These are phyloP conservation scores for Xylariaceae sp. DNA, from an alignment of 2,329 filamentous ascomycete genomes.

Conservation along the genomic window DNA sequence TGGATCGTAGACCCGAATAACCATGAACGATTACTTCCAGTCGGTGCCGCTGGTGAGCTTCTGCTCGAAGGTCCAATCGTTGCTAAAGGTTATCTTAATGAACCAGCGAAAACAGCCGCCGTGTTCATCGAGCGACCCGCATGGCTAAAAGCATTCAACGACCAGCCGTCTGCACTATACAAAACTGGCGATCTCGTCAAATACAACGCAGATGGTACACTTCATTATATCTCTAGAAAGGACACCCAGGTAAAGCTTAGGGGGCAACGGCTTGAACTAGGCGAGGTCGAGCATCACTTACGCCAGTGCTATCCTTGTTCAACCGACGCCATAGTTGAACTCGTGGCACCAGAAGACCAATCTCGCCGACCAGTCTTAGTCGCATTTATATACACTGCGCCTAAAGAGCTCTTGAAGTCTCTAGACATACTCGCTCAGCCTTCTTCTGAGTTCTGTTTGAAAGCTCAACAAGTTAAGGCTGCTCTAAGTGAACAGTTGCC, in stretches of 20 bases:
- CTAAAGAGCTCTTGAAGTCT: background rate
- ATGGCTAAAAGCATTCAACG: background rate
- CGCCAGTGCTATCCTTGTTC: background rate
- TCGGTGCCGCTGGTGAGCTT: conserved; percentile 17
- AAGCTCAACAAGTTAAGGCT: background rate
- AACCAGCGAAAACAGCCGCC: conserved; percentile 7
- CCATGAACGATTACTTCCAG: background rate
- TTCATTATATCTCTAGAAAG: background rate
- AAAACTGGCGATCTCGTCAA: conserved; percentile 15
- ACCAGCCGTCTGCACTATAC: background rate
- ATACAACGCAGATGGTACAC: conserved; percentile 3
- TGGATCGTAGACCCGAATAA: conserved; percentile 19
- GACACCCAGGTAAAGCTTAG: conserved; percentile 15
- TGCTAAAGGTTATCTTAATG: conserved; percentile 12
- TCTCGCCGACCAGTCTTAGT: conserved; percentile 1
- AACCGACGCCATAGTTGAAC: conserved; percentile 4
- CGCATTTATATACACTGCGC: conserved; percentile 1
- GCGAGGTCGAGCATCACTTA: conserved; percentile 14
- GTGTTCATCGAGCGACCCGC: conserved; percentile 2
- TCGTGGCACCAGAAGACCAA: background rate
- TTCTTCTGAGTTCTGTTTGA: background rate
- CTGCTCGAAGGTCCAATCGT: conserved; percentile 14
- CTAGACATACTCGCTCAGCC: background rate
- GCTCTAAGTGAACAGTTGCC: background rate
- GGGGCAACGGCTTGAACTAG: conserved; percentile 11